Evolutionary conservation across 148 eudicot species (phyloP).

Genomic region (Amaranthus hypochondriacus): DNA sequence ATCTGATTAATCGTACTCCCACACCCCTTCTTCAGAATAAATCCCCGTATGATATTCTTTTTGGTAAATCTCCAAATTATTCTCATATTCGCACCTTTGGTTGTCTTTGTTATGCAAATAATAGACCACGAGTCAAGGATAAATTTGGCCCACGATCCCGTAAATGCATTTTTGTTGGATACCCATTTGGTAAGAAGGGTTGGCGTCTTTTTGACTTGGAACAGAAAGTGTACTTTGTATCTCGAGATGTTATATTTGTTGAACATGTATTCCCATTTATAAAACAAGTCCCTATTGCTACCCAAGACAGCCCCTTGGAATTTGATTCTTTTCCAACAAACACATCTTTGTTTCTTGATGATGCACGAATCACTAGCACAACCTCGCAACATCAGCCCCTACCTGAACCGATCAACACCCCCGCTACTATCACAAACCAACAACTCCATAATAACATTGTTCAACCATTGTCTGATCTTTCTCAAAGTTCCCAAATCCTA

Average conservation of each 20-base stretch:
- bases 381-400: not conserved
- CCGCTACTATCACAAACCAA: too few relatives aligned
- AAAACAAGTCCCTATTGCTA: not conserved
- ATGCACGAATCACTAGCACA: not conserved
- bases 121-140: not conserved
- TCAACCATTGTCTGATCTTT: too few relatives aligned
- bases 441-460: too few relatives aligned
- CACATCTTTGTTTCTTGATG: not conserved
- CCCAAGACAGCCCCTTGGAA: too few relatives aligned
- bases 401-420: not conserved
- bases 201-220: not conserved
- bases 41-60: not conserved
- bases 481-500: too few relatives aligned
- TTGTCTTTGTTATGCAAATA: not conserved
- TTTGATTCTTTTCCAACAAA: too few relatives aligned
- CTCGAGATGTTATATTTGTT: not conserved
- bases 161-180: not conserved
- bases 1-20: not conserved
- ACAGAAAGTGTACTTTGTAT: not conserved
- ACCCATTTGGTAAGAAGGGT: not conserved
- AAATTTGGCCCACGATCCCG: not conserved
- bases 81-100: not conserved
- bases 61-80: not conserved
- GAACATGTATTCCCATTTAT: not conserved
- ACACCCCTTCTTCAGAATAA: not conserved